Evolutionary conservation across 2,329 filamentous ascomycete species (phyloP).

Genomic region (Clonostachys rosea): DNA sequence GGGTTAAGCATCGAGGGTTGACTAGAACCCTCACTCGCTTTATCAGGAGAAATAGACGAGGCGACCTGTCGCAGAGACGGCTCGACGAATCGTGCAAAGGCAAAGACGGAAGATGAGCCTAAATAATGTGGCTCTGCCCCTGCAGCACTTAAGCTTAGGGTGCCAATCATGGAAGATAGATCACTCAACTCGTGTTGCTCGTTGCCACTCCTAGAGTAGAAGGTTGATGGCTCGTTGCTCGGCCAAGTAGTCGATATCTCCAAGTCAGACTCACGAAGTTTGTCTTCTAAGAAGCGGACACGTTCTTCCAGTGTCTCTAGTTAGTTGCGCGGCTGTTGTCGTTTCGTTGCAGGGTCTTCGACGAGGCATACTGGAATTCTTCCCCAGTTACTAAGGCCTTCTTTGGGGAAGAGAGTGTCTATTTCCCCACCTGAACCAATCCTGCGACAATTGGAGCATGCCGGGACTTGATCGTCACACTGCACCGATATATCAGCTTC

Average conservation of each 20-base stretch:
- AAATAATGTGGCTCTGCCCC: slow-evolving; percentile 28
- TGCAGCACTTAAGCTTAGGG: slow-evolving; percentile 18
- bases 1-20: not conserved
- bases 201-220: slow-evolving; percentile 5
- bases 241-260: slow-evolving; percentile 8
- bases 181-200: not conserved
- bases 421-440: not conserved
- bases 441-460: slow-evolving; percentile 1
- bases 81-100: slow-evolving; percentile 19
- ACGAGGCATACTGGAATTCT: slow-evolving; percentile 22
- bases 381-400: slow-evolving; percentile 4
- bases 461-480: slow-evolving; percentile 2
- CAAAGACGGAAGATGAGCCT: slow-evolving; percentile 24
- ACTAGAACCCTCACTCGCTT: too few species aligned
- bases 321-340: slow-evolving; percentile 21
- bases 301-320: slow-evolving; percentile 1
- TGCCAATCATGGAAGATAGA: slow-evolving; percentile 13
- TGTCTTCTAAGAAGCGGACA: slow-evolving; percentile 18
- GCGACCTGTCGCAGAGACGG: not conserved
- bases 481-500: not conserved
- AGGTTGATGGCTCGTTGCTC: not conserved
- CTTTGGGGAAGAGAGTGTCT: not conserved
- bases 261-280: slow-evolving; percentile 16
- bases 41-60: not conserved
- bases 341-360: slow-evolving; percentile 26